These are phyloP conservation scores for Amanita rubescens DNA, from an alignment of 768 basidiomycete species.

Conservation along the genomic window DNA sequence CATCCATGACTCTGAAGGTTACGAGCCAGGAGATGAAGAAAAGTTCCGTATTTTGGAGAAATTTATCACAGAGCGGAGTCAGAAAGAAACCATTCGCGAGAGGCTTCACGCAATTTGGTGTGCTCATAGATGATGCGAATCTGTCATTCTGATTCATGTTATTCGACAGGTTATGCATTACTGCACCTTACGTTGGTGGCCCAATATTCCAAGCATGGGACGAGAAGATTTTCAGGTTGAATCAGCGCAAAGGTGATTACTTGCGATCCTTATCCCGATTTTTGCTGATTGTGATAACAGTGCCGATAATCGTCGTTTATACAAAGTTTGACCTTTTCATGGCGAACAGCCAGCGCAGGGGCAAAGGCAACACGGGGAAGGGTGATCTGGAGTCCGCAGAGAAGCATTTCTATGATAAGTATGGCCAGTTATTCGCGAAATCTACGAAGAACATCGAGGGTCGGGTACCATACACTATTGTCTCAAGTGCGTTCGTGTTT, in stretches of 20 bases:
- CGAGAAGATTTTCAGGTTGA: not conserved
- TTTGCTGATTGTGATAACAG: not conserved
- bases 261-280: too few relatives aligned
- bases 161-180: not conserved
- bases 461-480: too few relatives aligned
- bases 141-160: not conserved
- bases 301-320: constrained; percentile 24
- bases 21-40: constrained; percentile 12
- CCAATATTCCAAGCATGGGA: not conserved
- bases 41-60: constrained; percentile 7
- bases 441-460: too few relatives aligned
- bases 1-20: constrained; percentile 24
- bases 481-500: too few relatives aligned
- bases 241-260: too few relatives aligned
- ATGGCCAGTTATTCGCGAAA: not conserved
- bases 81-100: not conserved
- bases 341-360: too few relatives aligned
- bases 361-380: too few relatives aligned
- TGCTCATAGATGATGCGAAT: not conserved
- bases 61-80: constrained; percentile 7
- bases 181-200: not conserved
- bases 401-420: too few relatives aligned
- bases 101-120: not conserved
- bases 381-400: too few relatives aligned
- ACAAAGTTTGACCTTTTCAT: too few relatives aligned